Evolutionary conservation across 495 filamentous ascomycete genomes (phyloP), one percentile per base, ranked within the genome.

Genomic region (Thozetella sp.): DNA sequence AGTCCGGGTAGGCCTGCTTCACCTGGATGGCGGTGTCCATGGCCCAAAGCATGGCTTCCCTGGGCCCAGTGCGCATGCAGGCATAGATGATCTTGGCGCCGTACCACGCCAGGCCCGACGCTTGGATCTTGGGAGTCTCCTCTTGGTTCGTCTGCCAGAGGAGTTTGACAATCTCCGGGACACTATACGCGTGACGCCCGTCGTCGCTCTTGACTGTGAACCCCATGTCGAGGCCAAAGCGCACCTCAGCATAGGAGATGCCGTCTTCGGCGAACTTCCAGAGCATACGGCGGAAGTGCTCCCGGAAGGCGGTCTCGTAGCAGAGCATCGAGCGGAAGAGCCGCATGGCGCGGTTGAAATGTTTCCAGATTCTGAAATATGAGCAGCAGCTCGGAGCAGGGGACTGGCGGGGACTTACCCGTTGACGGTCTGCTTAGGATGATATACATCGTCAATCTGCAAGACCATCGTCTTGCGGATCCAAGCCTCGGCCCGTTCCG

Each of bases 21-120:
- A 89, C 78, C 22, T 77, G 73, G 63, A 96, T 89, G 64, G 91
- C 93, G 54, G 90, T 75, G 52, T 88, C 83, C 83, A 96, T 89
- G 54, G 86, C 74, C 46, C 86, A 74, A 13, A 94, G 81, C 3
- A 75, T 66, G 1, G 78, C 80, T 30, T 83, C 85, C 25, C 78
- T 69, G 23, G 88, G 81, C 22, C 68, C 72, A 25, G 68, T 65
- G 43, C 71, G 67, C 12, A 67, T 70, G 62, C 72, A 75, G 50
- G 55, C 55, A 50, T 75, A 75, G 22, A 75, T 75, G 24, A 75
- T 60, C 59, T 73, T 73, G 54, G 70, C 60, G 12, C 72, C 72
- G 13, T 64, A 61, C 10, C 72, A 61, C 0, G 65, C 61, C 25
- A 22, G 55, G 2, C 55, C 55, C 1, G 55, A 13, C 11, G 55